Conservation (phyloP, 306 rosid species). For the Fragaria ananassa region DNA sequence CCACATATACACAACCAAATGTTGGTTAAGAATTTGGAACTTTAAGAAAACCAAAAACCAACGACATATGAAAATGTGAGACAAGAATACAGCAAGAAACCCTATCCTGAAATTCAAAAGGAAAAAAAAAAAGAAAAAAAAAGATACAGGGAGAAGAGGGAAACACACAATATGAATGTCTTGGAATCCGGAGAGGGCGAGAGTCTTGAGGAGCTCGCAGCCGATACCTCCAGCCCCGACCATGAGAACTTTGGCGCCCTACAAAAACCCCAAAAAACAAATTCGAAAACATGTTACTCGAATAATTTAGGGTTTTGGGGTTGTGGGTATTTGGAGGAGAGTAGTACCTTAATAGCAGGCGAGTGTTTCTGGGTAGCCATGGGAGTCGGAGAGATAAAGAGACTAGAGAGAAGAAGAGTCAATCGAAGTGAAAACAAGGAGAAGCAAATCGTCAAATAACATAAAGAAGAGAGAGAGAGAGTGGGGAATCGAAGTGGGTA, state of each 20-base stretch:
- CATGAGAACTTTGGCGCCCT: slow-evolving; percentile 93
- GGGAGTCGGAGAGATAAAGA: slow-evolving; percentile 22
- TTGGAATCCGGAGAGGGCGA: slow-evolving; percentile 89
- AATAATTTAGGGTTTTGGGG: slow-evolving; percentile 24
- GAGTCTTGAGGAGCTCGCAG: slow-evolving; percentile 94
- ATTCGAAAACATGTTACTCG: not conserved
- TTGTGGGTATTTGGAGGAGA: not conserved
- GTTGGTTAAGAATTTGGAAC: not conserved
- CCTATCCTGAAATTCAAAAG: slow-evolving; percentile 3
- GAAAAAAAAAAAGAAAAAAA: no score
- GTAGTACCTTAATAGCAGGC: slow-evolving; percentile 50
- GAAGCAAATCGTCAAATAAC: slow-evolving; percentile 1
- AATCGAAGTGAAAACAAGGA: not conserved
- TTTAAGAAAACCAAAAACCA: not conserved
- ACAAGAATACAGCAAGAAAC: slow-evolving; percentile 15
- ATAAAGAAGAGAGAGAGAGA: slow-evolving; percentile 15
- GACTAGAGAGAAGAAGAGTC: slow-evolving; percentile 2
- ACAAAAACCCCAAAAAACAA: not conserved
- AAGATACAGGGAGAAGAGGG: not conserved
- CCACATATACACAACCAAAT: no score
- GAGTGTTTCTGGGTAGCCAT: slow-evolving; percentile 62
- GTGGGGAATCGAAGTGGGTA: slow-evolving; percentile 35
- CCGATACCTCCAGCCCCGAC: slow-evolving; percentile 99
- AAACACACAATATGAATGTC: slow-evolving; percentile 86
- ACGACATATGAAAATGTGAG: not conserved